These are phyloP conservation scores for Aspergillus wentii DNA, from an alignment of 495 filamentous ascomycete genomes.

Conservation along the genomic window DNA sequence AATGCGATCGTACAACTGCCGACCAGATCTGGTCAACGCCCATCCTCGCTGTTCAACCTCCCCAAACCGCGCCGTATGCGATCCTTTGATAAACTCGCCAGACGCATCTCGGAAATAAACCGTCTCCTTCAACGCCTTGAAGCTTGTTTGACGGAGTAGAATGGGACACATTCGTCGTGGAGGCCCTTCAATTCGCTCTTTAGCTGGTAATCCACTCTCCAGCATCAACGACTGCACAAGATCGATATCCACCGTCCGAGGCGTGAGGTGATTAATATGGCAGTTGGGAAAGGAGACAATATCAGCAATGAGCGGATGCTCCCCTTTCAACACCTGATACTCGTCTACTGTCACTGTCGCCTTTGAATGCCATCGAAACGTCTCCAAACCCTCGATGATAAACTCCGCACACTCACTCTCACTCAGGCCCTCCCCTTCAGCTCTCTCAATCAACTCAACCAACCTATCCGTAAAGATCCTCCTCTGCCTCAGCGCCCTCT, in stretches of 20 bases:
- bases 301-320: constrained; percentile 39
- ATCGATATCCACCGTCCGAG: constrained; percentile 40
- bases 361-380: constrained; percentile 36
- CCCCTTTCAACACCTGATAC: constrained; percentile 28
- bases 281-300: constrained; percentile 34
- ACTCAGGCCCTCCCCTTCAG: constrained; percentile 14
- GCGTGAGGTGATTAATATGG: constrained; percentile 44
- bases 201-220: constrained; percentile 25
- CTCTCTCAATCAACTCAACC: constrained; percentile 16
- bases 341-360: constrained; percentile 31
- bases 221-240: constrained; percentile 30
- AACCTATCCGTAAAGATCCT: constrained; percentile 31
- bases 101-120: constrained; percentile 23
- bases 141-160: constrained; percentile 38
- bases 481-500: constrained; percentile 22
- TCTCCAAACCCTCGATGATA: constrained; percentile 28
- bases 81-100: constrained; percentile 18
- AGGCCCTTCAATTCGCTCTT: constrained; percentile 38
- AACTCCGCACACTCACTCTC: constrained; percentile 20
- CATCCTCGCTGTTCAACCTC: constrained; percentile 41
- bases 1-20: constrained; percentile 33
- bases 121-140: constrained; percentile 35
- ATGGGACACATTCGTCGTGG: constrained; percentile 29
- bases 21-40: constrained; percentile 32
- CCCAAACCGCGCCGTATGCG: constrained; percentile 39